phyloP scores from a whole-genome alignment of 768 basidiomycete species.

The Tylopilus intermedius region DNA sequence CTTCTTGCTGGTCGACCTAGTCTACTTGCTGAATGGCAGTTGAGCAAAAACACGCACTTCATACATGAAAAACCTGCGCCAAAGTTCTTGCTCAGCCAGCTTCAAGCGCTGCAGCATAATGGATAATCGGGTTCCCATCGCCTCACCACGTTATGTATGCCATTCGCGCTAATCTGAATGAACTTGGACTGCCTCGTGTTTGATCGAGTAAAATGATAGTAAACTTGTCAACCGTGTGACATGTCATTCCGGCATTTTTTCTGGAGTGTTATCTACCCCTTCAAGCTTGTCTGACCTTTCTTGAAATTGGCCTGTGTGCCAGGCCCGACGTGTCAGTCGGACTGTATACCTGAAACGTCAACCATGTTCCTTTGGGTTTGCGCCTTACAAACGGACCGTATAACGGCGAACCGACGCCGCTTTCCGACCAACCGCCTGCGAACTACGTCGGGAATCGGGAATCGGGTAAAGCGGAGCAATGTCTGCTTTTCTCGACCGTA shows the following conservation, averaged over 20 bases:
- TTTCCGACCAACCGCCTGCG: slow-evolving; percentile 12
- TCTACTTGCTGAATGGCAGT: too few relatives aligned
- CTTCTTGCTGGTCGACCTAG: not conserved
- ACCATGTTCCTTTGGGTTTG: not conserved
- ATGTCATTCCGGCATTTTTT: slow-evolving; percentile 1
- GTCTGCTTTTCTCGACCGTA: too few relatives aligned
- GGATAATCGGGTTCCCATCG: slow-evolving; percentile 1
- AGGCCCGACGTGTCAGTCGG: not conserved
- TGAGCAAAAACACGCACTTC: not conserved
- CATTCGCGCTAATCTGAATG: slow-evolving; percentile 9
- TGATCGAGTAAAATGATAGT: slow-evolving; percentile 4
- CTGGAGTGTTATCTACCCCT: not conserved
- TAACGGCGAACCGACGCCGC: slow-evolving; percentile 1
- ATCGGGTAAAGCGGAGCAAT: not conserved
- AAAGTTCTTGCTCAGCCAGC: not conserved
- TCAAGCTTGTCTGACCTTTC: too few relatives aligned
- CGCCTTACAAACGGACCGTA: slow-evolving; percentile 5
- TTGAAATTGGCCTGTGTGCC: not conserved
- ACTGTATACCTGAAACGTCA: not conserved
- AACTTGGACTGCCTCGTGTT: slow-evolving; percentile 23
- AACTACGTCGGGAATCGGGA: not conserved
- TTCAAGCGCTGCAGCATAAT: not conserved
- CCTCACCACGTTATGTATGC: not conserved
- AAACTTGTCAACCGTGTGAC: not conserved
- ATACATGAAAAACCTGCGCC: not conserved